phyloP scores from a whole-genome alignment of 352 stramenopile species.

The Pythium aquatile region DNA sequence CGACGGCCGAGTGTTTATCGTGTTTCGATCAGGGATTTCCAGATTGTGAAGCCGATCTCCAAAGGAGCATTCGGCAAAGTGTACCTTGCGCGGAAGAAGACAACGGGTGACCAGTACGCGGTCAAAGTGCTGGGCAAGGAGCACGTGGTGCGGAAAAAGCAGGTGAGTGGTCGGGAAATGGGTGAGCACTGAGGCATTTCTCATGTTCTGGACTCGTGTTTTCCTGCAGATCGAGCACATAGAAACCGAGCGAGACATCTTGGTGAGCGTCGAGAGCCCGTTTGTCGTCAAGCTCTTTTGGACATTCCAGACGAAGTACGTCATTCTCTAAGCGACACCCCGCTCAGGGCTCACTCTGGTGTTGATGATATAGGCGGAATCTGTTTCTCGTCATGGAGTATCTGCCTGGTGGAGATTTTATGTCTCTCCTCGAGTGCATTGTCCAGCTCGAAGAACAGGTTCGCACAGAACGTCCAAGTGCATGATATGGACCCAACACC shows the following conservation, averaged over 20 bases:
- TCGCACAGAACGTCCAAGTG: background rate
- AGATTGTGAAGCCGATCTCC: constrained; percentile 89
- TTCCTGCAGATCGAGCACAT: constrained; percentile 72
- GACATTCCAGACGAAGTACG: constrained; percentile 89
- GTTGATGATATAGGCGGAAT: constrained; percentile 44
- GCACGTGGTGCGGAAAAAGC: constrained; percentile 87
- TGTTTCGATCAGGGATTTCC: constrained; percentile 82
- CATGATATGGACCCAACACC: background rate
- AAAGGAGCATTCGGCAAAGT: constrained; percentile 90
- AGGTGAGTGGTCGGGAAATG: constrained; percentile 38
- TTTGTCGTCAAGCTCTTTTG: constrained; percentile 92
- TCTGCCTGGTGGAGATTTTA: constrained; percentile 87
- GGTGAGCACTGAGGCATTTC: background rate
- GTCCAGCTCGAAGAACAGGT: constrained; percentile 87
- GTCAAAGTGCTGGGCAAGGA: constrained; percentile 91
- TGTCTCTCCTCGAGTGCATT: constrained; percentile 87
- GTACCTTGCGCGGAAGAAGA: constrained; percentile 85
- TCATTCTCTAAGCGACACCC: background rate
- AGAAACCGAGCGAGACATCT: constrained; percentile 86
- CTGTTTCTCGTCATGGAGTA: constrained; percentile 92
- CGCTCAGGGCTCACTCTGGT: background rate
- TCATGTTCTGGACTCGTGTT: background rate
- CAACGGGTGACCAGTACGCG: constrained; percentile 86
- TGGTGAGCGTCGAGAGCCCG: constrained; percentile 83
- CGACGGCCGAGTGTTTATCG: constrained; percentile 43